A percentile compares a stretch with the other conserved stretches of the same genome.
These are phyloP conservation scores for Pittosporum tobira DNA, from an alignment of 129 eudicot species.

Conservation along the genomic window DNA sequence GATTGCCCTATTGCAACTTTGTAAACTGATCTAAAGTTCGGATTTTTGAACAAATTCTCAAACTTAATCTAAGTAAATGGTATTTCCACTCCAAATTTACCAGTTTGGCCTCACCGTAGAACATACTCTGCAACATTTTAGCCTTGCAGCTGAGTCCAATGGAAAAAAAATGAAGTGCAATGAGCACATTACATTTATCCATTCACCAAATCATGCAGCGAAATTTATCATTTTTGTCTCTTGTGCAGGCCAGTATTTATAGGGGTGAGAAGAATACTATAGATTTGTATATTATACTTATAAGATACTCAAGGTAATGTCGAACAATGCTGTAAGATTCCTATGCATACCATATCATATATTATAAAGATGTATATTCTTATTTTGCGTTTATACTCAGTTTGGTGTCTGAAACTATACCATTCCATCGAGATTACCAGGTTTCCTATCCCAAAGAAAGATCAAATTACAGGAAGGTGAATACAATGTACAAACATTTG, in stretches of 20 bases:
- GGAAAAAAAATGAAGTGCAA: no score
- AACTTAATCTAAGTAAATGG: no score
- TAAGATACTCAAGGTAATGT: constrained; percentile 83
- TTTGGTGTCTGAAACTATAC: constrained; percentile 86
- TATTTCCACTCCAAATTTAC: no score
- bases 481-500: constrained; percentile 7
- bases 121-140: no score
- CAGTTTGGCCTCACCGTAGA: no score
- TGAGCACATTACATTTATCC: no score
- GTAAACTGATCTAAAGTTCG: no score
- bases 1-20: no score
- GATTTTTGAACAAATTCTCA: no score
- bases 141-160: no score
- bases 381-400: constrained; percentile 34
- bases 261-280: constrained; percentile 71
- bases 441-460: constrained; percentile 49
- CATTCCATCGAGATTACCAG: constrained; percentile 78
- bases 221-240: not conserved
- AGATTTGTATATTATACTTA: constrained; percentile 83
- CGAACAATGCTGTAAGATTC: constrained; percentile 10
- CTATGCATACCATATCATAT: not conserved
- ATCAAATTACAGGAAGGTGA: constrained; percentile 56
- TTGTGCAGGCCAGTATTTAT: constrained; percentile 63
- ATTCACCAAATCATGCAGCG: no score
- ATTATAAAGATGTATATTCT: constrained; percentile 4